Percentiles rank a stretch among this genome's conserved stretches.
These are phyloP conservation scores for Nemania serpens DNA, from an alignment of 2,329 filamentous ascomycete genomes.

Conservation along the genomic window DNA sequence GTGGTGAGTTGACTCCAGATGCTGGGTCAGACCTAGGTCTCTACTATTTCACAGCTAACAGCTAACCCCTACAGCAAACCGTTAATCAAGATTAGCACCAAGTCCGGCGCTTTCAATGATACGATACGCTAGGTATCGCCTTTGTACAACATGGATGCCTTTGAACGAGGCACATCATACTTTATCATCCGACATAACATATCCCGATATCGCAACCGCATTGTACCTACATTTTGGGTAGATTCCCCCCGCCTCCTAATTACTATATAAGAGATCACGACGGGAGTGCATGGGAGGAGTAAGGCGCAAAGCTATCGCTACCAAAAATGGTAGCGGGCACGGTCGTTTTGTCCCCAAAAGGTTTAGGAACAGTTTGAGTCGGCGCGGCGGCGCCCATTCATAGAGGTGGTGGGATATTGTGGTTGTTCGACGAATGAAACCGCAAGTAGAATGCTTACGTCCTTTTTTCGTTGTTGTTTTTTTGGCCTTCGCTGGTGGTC, in stretches of 20 bases:
- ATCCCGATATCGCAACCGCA: constrained; percentile 12
- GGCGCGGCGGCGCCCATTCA: constrained; percentile 1
- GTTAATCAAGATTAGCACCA: constrained; percentile 28
- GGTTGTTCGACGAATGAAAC: background rate
- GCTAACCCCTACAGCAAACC: constrained; percentile 23
- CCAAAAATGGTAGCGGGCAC: constrained; percentile 11
- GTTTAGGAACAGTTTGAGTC: background rate
- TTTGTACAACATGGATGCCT: constrained; percentile 31
- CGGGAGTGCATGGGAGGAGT: constrained; percentile 20
- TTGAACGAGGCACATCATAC: constrained; percentile 44
- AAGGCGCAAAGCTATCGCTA: constrained; percentile 24
- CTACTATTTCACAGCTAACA: constrained; percentile 11
- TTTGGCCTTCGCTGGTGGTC: background rate
- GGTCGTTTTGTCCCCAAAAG: constrained; percentile 13
- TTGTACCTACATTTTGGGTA: constrained; percentile 27
- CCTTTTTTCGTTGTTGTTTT: too few species aligned
- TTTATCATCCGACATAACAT: constrained; percentile 15
- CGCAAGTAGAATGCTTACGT: background rate
- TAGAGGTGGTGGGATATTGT: too few species aligned
- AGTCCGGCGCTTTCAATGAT: background rate
- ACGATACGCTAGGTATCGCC: constrained; percentile 16
- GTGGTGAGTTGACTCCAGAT: constrained; percentile 64
- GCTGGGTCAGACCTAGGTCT: background rate
- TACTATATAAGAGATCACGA: constrained; percentile 3
- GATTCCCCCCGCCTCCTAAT: constrained; percentile 11